A percentile compares a stretch with the other conserved stretches of the same genome.
phyloP scores from a whole-genome alignment of 768 basidiomycete species.

The Macrolepiota fuliginosa region DNA sequence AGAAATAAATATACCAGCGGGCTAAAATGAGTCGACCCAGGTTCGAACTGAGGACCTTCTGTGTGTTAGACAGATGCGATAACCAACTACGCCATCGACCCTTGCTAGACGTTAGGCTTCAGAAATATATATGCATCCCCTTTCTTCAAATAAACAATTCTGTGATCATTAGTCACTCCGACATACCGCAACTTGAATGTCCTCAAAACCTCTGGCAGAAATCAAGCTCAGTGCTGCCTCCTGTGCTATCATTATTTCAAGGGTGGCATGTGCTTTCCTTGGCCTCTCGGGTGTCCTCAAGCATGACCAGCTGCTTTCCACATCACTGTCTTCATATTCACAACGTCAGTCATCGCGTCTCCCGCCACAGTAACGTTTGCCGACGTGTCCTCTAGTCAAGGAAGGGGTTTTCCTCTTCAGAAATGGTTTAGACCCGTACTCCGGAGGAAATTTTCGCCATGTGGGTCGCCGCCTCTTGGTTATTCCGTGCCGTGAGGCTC shows the following conservation, averaged over 20 bases:
- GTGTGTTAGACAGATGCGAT: constrained; percentile 84
- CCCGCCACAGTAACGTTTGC: constrained; percentile 14
- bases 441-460: constrained; percentile 83
- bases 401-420: constrained; percentile 85
- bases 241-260: constrained; percentile 39
- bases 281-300: constrained; percentile 51
- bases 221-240: constrained; percentile 25
- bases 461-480: constrained; percentile 40
- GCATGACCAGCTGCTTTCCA: constrained; percentile 74
- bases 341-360: constrained; percentile 48
- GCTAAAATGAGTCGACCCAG: constrained; percentile 30
- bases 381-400: constrained; percentile 53
- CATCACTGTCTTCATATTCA: constrained; percentile 76
- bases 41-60: constrained; percentile 43
- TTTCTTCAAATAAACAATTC: too few relatives aligned
- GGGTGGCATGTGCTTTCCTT: constrained; percentile 52
- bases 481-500: neutral
- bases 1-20: neutral
- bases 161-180: neutral
- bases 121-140: too few relatives aligned
- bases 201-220: neutral
- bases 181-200: neutral
- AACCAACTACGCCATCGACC: constrained; percentile 78
- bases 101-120: too few relatives aligned
- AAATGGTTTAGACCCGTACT: constrained; percentile 82